These are phyloP conservation scores for Coemansia sp. DNA, from an alignment of 192 early-diverging fungal species.

Conservation along the genomic window DNA sequence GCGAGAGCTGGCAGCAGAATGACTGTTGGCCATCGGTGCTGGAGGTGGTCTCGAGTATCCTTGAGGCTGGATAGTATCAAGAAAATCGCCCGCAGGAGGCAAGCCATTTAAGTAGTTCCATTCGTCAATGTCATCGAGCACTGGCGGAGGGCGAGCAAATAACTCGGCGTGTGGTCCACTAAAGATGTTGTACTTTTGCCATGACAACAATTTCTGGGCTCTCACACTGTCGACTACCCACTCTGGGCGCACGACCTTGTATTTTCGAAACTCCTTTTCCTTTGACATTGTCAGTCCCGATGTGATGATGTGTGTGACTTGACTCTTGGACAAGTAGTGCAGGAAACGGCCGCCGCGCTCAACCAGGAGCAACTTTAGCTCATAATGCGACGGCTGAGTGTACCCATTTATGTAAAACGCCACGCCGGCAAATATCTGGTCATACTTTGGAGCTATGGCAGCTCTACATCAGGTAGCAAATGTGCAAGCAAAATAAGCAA, in stretches of 20 bases:
- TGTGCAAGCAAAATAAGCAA: background rate
- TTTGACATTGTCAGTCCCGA: conserved; percentile 64
- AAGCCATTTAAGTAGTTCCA: background rate
- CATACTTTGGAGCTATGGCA: conserved; percentile 4
- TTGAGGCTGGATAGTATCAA: background rate
- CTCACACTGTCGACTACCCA: conserved; percentile 78
- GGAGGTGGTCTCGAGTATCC: background rate
- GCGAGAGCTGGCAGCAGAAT: background rate
- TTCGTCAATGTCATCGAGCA: background rate
- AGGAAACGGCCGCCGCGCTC: conserved; percentile 57
- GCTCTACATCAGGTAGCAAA: background rate
- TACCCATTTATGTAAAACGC: conserved; percentile 70
- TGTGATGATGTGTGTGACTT: conserved; percentile 69
- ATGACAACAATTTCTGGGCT: conserved; percentile 60
- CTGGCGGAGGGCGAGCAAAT: background rate
- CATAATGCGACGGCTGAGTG: conserved; percentile 58
- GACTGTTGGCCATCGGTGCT: background rate
- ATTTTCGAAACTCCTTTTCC: conserved; percentile 62
- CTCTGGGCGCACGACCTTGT: conserved; percentile 65
- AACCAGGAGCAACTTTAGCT: conserved; percentile 55
- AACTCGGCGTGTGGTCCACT: background rate
- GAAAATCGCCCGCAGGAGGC: background rate
- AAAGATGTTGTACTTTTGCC: conserved; percentile 57
- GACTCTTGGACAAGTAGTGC: conserved; percentile 58
- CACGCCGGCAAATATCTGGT: conserved; percentile 35